Conservation (phyloP, 1,139 yeast species). For the Wickerhamiella pararugosa region DNA sequence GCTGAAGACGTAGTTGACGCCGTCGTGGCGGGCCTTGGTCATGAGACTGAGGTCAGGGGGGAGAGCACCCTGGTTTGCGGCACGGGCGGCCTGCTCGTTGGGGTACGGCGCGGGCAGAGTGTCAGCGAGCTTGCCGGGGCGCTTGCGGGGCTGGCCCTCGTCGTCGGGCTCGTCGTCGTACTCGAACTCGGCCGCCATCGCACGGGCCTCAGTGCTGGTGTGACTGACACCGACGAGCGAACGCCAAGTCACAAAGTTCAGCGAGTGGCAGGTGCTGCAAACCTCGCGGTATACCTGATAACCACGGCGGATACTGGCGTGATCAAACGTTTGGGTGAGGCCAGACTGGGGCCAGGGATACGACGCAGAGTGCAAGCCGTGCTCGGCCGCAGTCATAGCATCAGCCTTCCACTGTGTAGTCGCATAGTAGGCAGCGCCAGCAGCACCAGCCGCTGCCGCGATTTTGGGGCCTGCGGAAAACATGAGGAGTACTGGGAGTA, state of each 20-base stretch:
- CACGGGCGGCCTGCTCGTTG: slow-evolving; percentile 98
- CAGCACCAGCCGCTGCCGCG: slow-evolving; percentile 6
- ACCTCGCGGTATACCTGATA: slow-evolving; percentile 98
- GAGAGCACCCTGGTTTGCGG: slow-evolving; percentile 97
- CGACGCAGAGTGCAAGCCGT: slow-evolving; percentile 92
- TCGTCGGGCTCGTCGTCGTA: slow-evolving; percentile 99
- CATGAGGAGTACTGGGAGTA: slow-evolving; percentile 7
- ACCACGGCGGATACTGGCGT: slow-evolving; percentile 95
- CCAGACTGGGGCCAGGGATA: slow-evolving; percentile 88
- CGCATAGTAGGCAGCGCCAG: slow-evolving; percentile 11
- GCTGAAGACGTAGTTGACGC: slow-evolving; percentile 86
- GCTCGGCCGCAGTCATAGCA: slow-evolving; percentile 99
- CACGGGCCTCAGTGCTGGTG: slow-evolving; percentile 80
- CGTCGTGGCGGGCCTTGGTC: slow-evolving; percentile 99
- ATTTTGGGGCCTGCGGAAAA: slow-evolving; percentile 7
- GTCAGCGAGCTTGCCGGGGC: slow-evolving; percentile 97
- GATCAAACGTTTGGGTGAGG: slow-evolving; percentile 85
- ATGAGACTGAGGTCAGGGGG: slow-evolving; percentile 97
- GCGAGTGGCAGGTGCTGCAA: slow-evolving; percentile 97
- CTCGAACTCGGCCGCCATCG: slow-evolving; percentile 90
- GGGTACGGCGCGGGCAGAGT: slow-evolving; percentile 90
- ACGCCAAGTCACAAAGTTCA: slow-evolving; percentile 98
- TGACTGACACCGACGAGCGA: slow-evolving; percentile 94
- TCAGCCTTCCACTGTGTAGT: slow-evolving; percentile 51
- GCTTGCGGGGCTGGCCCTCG: slow-evolving; percentile 96